Conservation (phyloP, 192 early-diverging fungal species). For the Coemansia sp. region DNA sequence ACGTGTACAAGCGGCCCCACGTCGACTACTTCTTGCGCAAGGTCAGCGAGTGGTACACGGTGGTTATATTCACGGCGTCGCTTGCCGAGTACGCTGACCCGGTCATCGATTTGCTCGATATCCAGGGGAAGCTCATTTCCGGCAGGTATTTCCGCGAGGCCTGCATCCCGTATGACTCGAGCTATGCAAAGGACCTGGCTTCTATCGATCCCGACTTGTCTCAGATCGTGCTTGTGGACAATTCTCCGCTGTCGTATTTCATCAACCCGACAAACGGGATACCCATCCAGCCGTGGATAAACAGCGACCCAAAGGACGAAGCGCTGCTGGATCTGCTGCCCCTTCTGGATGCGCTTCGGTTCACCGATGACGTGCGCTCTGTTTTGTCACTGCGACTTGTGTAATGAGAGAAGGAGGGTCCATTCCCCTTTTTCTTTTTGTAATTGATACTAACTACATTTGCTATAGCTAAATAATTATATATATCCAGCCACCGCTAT, state of each 20-base stretch:
- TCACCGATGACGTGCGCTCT: constrained; percentile 67
- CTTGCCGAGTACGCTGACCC: constrained; percentile 69
- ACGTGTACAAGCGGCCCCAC: constrained; percentile 64
- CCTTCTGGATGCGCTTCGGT: constrained; percentile 61
- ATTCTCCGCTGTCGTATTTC: constrained; percentile 72
- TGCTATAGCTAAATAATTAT: background rate
- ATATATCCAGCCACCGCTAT: background rate
- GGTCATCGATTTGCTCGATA: constrained; percentile 62
- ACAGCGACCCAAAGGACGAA: constrained; percentile 66
- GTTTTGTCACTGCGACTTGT: constrained; percentile 48
- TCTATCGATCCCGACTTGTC: constrained; percentile 64
- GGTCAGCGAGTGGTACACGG: constrained; percentile 62
- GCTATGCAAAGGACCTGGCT: constrained; percentile 68
- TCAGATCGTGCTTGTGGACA: constrained; percentile 69
- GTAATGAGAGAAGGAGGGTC: background rate
- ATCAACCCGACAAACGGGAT: constrained; percentile 72
- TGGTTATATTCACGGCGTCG: constrained; percentile 74
- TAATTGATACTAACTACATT: background rate
- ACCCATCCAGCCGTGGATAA: constrained; percentile 68
- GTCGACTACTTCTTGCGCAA: constrained; percentile 63
- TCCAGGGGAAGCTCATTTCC: constrained; percentile 58
- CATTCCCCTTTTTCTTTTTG: too few relatives aligned
- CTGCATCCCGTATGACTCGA: constrained; percentile 62
- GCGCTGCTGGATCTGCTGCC: constrained; percentile 63
- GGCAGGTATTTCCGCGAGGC: constrained; percentile 68